Base-by-base conservation (phyloP, 2,329 filamentous ascomycete species). In the Penicillium sp. region DNA sequence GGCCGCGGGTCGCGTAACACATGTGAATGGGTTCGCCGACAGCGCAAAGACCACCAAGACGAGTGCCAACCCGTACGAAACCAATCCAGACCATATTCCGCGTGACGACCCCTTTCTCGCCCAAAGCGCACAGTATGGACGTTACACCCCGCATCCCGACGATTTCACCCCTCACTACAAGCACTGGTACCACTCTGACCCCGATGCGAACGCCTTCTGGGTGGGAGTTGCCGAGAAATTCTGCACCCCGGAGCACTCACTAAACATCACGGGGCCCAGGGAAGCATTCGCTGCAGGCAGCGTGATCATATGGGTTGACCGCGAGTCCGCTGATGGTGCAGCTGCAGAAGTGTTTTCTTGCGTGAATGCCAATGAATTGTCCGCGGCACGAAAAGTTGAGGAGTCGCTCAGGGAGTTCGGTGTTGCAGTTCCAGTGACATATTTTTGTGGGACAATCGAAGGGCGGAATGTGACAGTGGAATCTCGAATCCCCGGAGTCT, bases 391-490 rank as follows among this genome's bases (percentile, higher is more conserved):
- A 29, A 71, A 74, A 48, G 74, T 68, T 11, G 68, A 74, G 53
- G 66, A 72, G 27, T 52, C 61, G 2, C 67, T 78, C 13, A 68
- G 63, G 46, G 68, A 70, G 27, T 54, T 76, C 21, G 68, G 66
- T 1, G 66, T 75, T 39, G 59, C 68, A 6, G 66, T 77, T 10
- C 75, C 75, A 1, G 59, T 71, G 44, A 68, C 74, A 58, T 68
- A 72, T 50, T 76, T 75, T n/a, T 74, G 67, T 52, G 71, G 73
- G 14, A 71, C 64, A 31, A 65, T 78, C 45, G 69, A 73, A 26
- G 73, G 68, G 43, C 75, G 71, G 51, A 76, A 77, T 56, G 66
- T 76, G 42, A 72, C 74, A 8, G 68, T 76, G 43, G 74, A 76
- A 61, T 74, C 74, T 14, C 66, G 75, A 44, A 72, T 77, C 22